These are phyloP conservation scores for Fragaria iinumae DNA, from an alignment of 306 rosid genomes.

Conservation along the genomic window DNA sequence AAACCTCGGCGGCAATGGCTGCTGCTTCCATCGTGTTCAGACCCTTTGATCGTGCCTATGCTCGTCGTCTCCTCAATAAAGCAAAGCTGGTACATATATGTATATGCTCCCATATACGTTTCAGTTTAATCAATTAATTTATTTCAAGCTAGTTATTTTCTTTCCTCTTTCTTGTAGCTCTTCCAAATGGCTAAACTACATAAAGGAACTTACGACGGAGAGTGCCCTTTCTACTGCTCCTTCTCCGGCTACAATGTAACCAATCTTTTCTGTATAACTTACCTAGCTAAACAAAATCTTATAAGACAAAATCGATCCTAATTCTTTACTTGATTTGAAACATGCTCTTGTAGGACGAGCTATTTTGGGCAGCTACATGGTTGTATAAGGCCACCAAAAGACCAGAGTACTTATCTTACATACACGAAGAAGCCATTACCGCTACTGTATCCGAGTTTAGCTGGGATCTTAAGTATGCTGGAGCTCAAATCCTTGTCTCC, in stretches of 20 bases:
- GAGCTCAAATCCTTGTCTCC: constrained; percentile 72
- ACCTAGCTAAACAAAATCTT: background rate
- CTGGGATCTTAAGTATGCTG: constrained; percentile 97
- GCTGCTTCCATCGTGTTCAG: constrained; percentile 72
- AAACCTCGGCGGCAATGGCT: constrained; percentile 92
- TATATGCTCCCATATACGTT: background rate
- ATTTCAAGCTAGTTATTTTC: background rate
- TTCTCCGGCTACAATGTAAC: constrained; percentile 75
- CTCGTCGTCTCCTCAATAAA: constrained; percentile 79
- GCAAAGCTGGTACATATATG: constrained; percentile 57
- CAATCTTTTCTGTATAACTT: background rate
- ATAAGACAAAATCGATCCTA: background rate
- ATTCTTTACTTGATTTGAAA: background rate
- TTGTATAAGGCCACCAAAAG: constrained; percentile 58
- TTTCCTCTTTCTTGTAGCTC: constrained; percentile 37
- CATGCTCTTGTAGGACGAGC: constrained; percentile 54
- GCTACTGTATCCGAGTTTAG: constrained; percentile 75
- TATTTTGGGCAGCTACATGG: constrained; percentile 97
- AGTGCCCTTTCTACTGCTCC: constrained; percentile 96
- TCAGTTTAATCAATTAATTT: background rate
- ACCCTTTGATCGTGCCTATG: constrained; percentile 31
- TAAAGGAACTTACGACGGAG: constrained; percentile 90
- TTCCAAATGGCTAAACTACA: constrained; percentile 55
- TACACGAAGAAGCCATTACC: constrained; percentile 61
- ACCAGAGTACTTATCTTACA: constrained; percentile 42